Conservation (phyloP, 495 filamentous ascomycete species). For the Penicillium turbatum region DNA sequence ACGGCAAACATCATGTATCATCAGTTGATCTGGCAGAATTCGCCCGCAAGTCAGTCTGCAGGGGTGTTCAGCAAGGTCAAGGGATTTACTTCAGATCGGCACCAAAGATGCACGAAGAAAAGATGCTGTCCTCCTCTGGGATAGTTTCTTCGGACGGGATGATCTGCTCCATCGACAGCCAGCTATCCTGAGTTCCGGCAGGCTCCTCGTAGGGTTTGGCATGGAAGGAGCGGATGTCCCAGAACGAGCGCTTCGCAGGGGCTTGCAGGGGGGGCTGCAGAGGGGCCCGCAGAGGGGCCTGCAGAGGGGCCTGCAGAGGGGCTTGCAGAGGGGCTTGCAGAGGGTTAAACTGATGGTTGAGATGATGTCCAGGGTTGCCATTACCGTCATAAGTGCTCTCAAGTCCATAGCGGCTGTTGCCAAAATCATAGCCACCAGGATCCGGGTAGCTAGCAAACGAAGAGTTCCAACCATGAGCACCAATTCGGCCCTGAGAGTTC, state of each 20-base stretch:
- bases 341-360: slow-evolving; percentile 18
- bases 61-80: neutral
- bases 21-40: neutral
- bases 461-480: slow-evolving; percentile 28
- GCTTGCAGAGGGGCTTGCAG: no score
- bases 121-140: slow-evolving; percentile 30
- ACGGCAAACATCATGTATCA: neutral
- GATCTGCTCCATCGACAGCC: slow-evolving; percentile 8
- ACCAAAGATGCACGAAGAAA: slow-evolving; percentile 33
- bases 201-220: slow-evolving; percentile 17
- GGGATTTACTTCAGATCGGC: slow-evolving; percentile 20
- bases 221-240: no score
- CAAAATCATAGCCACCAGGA: slow-evolving; percentile 22
- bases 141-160: slow-evolving; percentile 34
- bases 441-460: slow-evolving; percentile 28
- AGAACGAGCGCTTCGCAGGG: slow-evolving; percentile 17
- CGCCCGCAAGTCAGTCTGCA: neutral
- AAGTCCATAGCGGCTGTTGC: slow-evolving; percentile 30
- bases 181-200: slow-evolving; percentile 5
- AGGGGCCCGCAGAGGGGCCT: no score
- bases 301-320: no score
- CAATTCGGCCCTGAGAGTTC: slow-evolving; percentile 31
- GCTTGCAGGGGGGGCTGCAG: slow-evolving; percentile 26
- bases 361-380: slow-evolving; percentile 28
- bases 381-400: slow-evolving; percentile 28